Percentiles rank a stretch among this genome's conserved stretches.
phyloP scores from a whole-genome alignment of 2,329 filamentous ascomycete genomes.

The Rhinocladiella mackenziei region DNA sequence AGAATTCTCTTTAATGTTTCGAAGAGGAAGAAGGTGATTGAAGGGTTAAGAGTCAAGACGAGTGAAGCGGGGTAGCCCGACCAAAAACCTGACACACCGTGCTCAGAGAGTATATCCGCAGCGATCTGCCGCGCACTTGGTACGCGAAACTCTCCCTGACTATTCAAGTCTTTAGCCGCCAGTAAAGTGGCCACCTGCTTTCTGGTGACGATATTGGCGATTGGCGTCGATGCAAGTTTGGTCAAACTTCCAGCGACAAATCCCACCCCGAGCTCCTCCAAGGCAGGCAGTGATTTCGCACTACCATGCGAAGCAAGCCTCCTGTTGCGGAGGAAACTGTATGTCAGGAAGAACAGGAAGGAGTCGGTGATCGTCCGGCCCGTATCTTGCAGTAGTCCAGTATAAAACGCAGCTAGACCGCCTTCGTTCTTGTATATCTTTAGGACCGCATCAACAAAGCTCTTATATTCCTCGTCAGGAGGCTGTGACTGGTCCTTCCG shows the following conservation, averaged over 20 bases:
- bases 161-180: constrained; percentile 30
- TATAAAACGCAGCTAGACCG: constrained; percentile 66
- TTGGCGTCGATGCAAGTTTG: constrained; percentile 72
- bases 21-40: constrained; percentile 80
- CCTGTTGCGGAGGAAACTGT: constrained; percentile 54
- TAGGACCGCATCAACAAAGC: constrained; percentile 63
- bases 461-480: constrained; percentile 54
- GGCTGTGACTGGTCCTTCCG: constrained; percentile 35
- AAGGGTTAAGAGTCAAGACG: constrained; percentile 78
- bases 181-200: constrained; percentile 67
- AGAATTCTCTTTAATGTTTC: constrained; percentile 62
- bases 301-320: constrained; percentile 41
- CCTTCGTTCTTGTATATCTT: constrained; percentile 70
- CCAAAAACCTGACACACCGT: constrained; percentile 75
- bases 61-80: constrained; percentile 78
- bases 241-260: constrained; percentile 69
- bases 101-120: constrained; percentile 61
- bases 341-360: constrained; percentile 82
- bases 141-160: constrained; percentile 31
- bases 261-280: constrained; percentile 72
- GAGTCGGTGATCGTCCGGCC: constrained; percentile 68
- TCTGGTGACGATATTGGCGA: constrained; percentile 75
- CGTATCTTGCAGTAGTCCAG: constrained; percentile 60
- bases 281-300: constrained; percentile 50
- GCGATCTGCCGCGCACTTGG: constrained; percentile 56